Conservation (phyloP, 257 asterid genomes). For the Lantana camara region DNA sequence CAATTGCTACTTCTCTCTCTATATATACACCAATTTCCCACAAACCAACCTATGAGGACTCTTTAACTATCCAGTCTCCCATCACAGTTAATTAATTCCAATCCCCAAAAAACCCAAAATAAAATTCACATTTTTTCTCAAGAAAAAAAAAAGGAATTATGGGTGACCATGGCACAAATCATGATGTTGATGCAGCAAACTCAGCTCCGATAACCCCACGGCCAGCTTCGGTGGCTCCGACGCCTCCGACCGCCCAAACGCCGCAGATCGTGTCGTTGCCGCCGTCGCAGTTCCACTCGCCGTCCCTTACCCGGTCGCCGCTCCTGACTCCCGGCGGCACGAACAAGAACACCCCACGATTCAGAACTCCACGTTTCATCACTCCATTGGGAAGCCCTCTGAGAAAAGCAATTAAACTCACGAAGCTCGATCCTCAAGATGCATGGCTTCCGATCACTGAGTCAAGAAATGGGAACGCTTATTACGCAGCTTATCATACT, state of each 20-base stretch:
- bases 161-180: slow-evolving; percentile 27
- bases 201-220: slow-evolving; percentile 60
- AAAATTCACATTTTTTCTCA: too few relatives aligned
- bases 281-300: slow-evolving; percentile 79
- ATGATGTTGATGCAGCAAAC: slow-evolving; percentile 15
- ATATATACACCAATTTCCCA: slow-evolving; percentile 19
- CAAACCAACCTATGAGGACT: neutral
- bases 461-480: slow-evolving; percentile 85
- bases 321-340: slow-evolving; percentile 55
- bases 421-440: slow-evolving; percentile 76
- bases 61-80: too few relatives aligned
- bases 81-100: too few relatives aligned
- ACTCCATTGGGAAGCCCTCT: slow-evolving; percentile 83
- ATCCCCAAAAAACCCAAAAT: too few relatives aligned
- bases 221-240: slow-evolving; percentile 38
- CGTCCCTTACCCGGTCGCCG: slow-evolving; percentile 76
- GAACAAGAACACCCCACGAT: slow-evolving; percentile 47
- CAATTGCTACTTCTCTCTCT: neutral
- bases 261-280: slow-evolving; percentile 64
- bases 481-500: slow-evolving; percentile 85
- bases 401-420: slow-evolving; percentile 70
- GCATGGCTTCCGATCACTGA: slow-evolving; percentile 95
- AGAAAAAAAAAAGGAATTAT: slow-evolving; percentile 3
- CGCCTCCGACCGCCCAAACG: slow-evolving; percentile 44
- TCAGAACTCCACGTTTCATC: slow-evolving; percentile 63